Conservation (phyloP, 768 basidiomycete genomes). For the Hygrophorus russula region DNA sequence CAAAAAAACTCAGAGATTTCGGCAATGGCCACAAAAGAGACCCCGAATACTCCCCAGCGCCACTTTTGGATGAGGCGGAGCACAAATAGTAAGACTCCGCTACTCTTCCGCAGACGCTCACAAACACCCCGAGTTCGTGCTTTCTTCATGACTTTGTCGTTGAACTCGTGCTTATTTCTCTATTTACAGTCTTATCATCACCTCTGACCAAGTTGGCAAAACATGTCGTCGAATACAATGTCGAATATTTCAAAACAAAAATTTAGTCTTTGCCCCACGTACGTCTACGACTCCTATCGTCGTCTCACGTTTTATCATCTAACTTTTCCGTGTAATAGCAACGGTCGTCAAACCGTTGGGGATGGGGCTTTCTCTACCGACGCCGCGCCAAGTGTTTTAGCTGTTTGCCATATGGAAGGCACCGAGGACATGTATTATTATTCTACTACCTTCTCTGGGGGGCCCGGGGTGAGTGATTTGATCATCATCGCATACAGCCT, state of each 20-base stretch:
- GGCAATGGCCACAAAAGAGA: no score
- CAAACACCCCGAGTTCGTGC: no score
- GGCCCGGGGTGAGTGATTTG: slow-evolving; percentile 59
- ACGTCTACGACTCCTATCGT: slow-evolving; percentile 18
- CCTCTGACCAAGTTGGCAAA: slow-evolving; percentile 68
- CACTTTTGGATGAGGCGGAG: no score
- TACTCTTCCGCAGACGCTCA: no score
- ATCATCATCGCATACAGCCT: background rate
- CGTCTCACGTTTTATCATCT: slow-evolving; percentile 6
- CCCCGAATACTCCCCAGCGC: no score
- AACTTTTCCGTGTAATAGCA: slow-evolving; percentile 37
- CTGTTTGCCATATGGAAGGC: slow-evolving; percentile 79
- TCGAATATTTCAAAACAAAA: slow-evolving; percentile 63
- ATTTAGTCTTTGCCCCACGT: slow-evolving; percentile 97
- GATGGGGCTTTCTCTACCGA: slow-evolving; percentile 87
- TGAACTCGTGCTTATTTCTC: background rate
- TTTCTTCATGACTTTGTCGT: no score
- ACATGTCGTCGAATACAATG: slow-evolving; percentile 66
- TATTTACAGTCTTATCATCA: background rate
- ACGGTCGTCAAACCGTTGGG: slow-evolving; percentile 94
- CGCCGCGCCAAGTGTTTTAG: slow-evolving; percentile 70
- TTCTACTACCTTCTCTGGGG: slow-evolving; percentile 89
- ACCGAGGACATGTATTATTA: slow-evolving; percentile 80
- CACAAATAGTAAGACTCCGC: no score
- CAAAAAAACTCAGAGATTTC: background rate